phyloP scores from a whole-genome alignment of 306 rosid genomes.

The Vigna trinervia region DNA sequence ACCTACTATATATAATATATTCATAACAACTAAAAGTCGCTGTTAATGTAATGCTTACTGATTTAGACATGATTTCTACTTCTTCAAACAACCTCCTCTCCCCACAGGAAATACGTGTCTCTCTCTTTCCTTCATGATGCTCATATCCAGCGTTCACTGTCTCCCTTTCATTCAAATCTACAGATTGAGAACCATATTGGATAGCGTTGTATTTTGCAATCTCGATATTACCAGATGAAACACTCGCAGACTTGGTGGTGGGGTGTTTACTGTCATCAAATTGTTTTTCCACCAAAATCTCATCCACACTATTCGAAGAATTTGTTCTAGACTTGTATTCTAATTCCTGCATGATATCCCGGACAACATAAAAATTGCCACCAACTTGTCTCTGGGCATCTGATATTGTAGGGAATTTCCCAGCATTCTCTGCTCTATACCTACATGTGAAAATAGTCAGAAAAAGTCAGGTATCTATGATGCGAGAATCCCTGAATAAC shows the following conservation, averaged over 20 bases:
- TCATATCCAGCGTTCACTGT: constrained; percentile 24
- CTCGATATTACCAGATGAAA: constrained; percentile 39
- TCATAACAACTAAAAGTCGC: background rate
- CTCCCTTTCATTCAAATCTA: constrained; percentile 20
- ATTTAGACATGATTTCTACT: constrained; percentile 39
- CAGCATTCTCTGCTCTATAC: constrained; percentile 63
- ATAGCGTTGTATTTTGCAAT: constrained; percentile 32
- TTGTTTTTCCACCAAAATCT: constrained; percentile 36
- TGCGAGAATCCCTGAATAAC: background rate
- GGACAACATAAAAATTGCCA: constrained; percentile 61
- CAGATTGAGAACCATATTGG: constrained; percentile 36
- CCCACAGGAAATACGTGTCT: constrained; percentile 25
- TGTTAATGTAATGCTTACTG: constrained; percentile 50
- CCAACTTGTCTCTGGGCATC: constrained; percentile 58
- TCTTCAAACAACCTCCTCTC: constrained; percentile 44
- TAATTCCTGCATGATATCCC: constrained; percentile 64
- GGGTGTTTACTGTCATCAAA: constrained; percentile 15
- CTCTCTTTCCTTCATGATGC: constrained; percentile 48
- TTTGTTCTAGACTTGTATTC: constrained; percentile 49
- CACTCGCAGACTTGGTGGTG: constrained; percentile 31
- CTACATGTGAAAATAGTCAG: constrained; percentile 46
- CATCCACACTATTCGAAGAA: constrained; percentile 27
- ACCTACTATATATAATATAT: constrained; percentile 1
- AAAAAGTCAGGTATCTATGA: constrained; percentile 5
- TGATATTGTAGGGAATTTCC: constrained; percentile 55